Evolutionary conservation across 164 flowering plant genomes (phyloP), one percentile per base, ranked within the genome.

Genomic region (Dillenia suffruticosa): DNA sequence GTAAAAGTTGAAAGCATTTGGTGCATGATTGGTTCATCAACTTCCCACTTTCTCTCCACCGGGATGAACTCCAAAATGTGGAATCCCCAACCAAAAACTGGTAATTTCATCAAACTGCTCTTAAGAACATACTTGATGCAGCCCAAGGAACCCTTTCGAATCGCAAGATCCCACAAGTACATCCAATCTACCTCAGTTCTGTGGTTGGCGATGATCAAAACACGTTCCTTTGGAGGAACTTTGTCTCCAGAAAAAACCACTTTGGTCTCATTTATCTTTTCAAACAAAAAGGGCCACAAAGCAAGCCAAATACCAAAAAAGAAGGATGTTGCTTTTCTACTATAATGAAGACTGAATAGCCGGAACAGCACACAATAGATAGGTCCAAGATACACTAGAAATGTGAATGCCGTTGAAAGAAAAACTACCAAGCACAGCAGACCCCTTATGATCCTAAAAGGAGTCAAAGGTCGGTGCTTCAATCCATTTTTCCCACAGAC

Each of bases 101-200:
- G 97, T 13, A 93, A 60, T 63, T 84, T 88, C 96, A 92, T 92
- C 77, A 94, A 76, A 64, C 96, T 91, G 73, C 87, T 91, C 79
- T 94, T 94, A 15, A 94, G 95, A 14, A 94, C 69, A 68, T 91
- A 94, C 61, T 88, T 94, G 22, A 94, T 84, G 74, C 77, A 82
- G 8, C 96, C 97, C 17, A 80, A 43, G 44, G 81, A 48, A 63
- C 87, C 96, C 66, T 91, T 94, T 58, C 97, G 72, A 68, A 82
- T 63, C 24, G 96, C 99, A 69, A 94, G 81, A 70, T 94, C 83
- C 99, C 99, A 94, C 68, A 94, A 56, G 66, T 94, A 94, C 99
- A 91, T 94, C 99, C 99, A 91, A 57, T 94, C 99, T 66, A 94
- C 99, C 78, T 94, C 97, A 43, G 99, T 94, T 71, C 93, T 80